Evolutionary conservation across 306 rosid genomes (phyloP), one percentile per base, ranked within the genome.

Genomic region (Castanopsis chinensis): DNA sequence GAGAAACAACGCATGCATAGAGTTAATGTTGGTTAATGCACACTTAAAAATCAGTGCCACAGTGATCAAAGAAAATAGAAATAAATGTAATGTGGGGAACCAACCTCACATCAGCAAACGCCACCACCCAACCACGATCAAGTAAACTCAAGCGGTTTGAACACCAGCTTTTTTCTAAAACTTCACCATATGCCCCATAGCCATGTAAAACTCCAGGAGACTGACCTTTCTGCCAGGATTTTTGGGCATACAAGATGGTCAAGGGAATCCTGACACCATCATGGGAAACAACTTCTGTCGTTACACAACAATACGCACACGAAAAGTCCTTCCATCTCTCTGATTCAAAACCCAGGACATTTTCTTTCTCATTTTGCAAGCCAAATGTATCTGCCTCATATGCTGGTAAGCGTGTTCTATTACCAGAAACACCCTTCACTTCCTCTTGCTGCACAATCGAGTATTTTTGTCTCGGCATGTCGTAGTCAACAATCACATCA

Each of bases 181-280:
- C 84, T 86, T 95, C 99, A 23, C 99, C 98, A 56, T 95, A 95
- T 72, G 99, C 92, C 64, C 99, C 99, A 89, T 92, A 95, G 70
- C 97, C 99, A 69, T 85, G 88, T 81, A 95, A 81, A 82, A 95
- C 84, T 75, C 99, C 97, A 4, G 97, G 97, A 3, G 92, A 83
- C 63, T 51, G 88, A 74, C 87, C 90, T 81, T 90, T 83, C 73
- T 79, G 71, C 97, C 97, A 91, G 35, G 89, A 83, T 52, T 79
- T 68, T 81, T 76, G 89, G 54, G 95, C 87, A 90, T 91, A 90
- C 87, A 89, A 86, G 68, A 92, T 88, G 76, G 95, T 94, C 82
- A 95, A 82, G 35, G 99, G 92, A 87, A 95, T 81, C 78, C 33
- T 77, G 61, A 79, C 86, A 72, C 97, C 92, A 33, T 92, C 98